Evolutionary conservation across 345 rosid species (phyloP).

Genomic region (Eucalyptus polybractea): DNA sequence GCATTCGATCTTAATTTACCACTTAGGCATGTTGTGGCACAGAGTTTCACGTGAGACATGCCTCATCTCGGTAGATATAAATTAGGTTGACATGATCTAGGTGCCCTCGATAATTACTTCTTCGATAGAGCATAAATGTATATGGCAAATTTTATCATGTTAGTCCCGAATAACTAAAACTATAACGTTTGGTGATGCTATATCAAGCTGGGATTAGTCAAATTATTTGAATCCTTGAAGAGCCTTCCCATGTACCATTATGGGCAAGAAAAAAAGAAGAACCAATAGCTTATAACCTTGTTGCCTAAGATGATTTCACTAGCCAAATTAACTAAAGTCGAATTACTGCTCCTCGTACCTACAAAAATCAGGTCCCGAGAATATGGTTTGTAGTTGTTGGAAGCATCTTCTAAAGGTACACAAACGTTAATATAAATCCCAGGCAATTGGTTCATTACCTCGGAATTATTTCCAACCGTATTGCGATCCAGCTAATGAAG

Average conservation of each 20-base stretch:
- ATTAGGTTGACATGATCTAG: not conserved
- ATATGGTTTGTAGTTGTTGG: not conserved
- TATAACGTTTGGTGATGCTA: not conserved
- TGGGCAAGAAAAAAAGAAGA: not conserved
- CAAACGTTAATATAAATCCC: not conserved
- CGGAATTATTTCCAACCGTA: not conserved
- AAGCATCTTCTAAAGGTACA: not conserved
- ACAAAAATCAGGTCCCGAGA: not conserved
- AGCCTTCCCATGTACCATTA: not conserved
- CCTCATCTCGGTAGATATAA: not conserved
- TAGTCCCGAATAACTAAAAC: accelerated
- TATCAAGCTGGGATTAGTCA: not conserved
- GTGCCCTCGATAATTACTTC: not conserved
- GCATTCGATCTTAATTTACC: not conserved
- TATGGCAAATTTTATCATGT: not conserved
- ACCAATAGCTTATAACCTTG: not conserved
- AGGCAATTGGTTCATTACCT: not conserved
- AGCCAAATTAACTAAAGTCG: not conserved
- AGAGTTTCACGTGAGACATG: not conserved
- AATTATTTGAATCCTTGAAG: not conserved
- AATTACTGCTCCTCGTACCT: not conserved
- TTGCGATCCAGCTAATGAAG: not conserved
- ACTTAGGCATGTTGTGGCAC: not conserved
- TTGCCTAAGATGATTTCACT: not conserved
- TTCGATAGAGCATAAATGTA: accelerated